phyloP scores from a whole-genome alignment of 2,329 filamentous ascomycete species.

The Botrytis cinerea region DNA sequence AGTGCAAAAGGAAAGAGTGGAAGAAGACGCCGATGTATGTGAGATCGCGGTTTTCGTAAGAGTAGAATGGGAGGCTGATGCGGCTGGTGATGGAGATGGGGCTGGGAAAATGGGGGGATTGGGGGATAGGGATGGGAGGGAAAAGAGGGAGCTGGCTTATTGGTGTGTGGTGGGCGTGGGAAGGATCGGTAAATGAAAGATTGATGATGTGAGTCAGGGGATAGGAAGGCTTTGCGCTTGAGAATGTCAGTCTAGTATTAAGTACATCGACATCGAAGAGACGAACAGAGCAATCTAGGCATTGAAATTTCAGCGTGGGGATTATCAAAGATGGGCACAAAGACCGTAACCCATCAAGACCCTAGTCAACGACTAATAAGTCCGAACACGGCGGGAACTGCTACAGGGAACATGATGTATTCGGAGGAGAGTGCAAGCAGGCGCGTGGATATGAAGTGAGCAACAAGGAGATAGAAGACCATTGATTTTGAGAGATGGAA shows the following conservation, averaged over 20 bases:
- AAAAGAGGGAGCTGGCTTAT: slow-evolving; percentile 87
- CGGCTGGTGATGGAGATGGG: slow-evolving; percentile 56
- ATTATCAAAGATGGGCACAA: not conserved
- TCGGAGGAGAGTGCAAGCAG: no score
- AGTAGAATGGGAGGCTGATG: slow-evolving; percentile 82
- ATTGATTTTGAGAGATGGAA: not conserved
- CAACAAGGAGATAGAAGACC: not conserved
- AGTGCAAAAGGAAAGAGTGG: slow-evolving; percentile 18
- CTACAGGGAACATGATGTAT: not conserved
- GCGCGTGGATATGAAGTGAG: not conserved
- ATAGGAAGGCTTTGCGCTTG: not conserved
- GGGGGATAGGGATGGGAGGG: slow-evolving; percentile 63
- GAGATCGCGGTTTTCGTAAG: slow-evolving; percentile 95
- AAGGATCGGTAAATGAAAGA: slow-evolving; percentile 56
- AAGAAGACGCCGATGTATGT: slow-evolving; percentile 44
- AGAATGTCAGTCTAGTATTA: not conserved
- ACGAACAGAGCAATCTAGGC: not conserved
- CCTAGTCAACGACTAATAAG: not conserved
- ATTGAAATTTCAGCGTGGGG: no score
- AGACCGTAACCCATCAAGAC: not conserved
- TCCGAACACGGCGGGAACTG: not conserved
- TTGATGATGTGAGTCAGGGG: not conserved
- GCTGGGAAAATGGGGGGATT: slow-evolving; percentile 40
- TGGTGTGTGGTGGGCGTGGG: slow-evolving; percentile 94
- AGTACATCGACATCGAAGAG: no score